Conservation (phyloP, 192 early-diverging fungal species). For the Entophlyctis helioformis region DNA sequence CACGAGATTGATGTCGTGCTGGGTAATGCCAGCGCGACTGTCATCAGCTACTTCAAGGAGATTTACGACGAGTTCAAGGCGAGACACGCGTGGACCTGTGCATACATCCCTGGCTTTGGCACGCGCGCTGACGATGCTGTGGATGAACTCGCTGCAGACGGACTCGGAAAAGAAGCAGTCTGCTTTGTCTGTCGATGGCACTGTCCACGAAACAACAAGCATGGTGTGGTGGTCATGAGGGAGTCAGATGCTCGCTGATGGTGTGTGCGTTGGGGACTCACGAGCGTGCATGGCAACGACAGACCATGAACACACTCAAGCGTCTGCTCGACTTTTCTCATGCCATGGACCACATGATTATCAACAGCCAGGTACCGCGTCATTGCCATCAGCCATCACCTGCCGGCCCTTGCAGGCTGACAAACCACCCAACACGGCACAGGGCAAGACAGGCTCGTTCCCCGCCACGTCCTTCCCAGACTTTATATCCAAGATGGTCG, state of each 20-base stretch:
- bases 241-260: background rate
- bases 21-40: constrained; percentile 30
- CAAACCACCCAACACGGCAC: background rate
- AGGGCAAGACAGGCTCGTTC: background rate
- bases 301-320: constrained; percentile 34
- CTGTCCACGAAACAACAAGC: constrained; percentile 71
- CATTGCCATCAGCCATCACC: too few species aligned
- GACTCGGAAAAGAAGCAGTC: too few species aligned
- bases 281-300: background rate
- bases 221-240: constrained; percentile 36
- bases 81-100: too few species aligned
- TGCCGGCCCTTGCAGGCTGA: too few species aligned
- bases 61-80: constrained; percentile 63
- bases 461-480: constrained; percentile 8
- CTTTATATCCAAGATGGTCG: constrained; percentile 23
- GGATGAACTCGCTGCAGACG: too few species aligned
- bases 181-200: constrained; percentile 61
- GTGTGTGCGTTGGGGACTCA: background rate
- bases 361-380: constrained; percentile 11
- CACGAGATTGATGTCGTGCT: constrained; percentile 32
- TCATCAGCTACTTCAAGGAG: constrained; percentile 48
- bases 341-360: constrained; percentile 22
- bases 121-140: too few species aligned
- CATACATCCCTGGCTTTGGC: too few species aligned
- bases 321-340: constrained; percentile 26